Percentiles rank a stretch among this genome's conserved stretches.
phyloP scores from a whole-genome alignment of 805 yeast species.

The Teunomyces stri region DNA sequence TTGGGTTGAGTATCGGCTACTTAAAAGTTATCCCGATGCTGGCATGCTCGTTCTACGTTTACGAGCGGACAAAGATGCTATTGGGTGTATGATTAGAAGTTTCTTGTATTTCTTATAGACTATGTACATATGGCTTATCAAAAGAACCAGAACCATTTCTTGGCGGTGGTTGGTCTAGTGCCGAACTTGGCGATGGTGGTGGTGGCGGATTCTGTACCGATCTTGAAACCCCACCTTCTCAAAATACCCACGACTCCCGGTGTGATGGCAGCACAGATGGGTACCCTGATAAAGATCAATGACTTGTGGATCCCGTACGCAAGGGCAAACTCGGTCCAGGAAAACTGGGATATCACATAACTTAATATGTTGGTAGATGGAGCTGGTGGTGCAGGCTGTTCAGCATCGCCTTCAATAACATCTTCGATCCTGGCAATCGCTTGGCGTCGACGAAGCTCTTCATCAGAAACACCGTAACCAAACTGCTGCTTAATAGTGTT shows the following conservation, averaged over 20 bases:
- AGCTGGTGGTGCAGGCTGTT: neutral
- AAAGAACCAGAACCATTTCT: conserved; percentile 64
- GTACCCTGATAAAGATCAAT: conserved; percentile 77
- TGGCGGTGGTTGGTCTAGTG: conserved; percentile 46
- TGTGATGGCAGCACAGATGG: conserved; percentile 88
- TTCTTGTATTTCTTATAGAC: neutral
- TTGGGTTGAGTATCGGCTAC: conserved; percentile 93
- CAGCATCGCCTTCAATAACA: conserved; percentile 11
- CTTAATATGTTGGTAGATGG: neutral
- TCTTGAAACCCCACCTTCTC: conserved; percentile 75
- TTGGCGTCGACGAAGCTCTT: conserved; percentile 36
- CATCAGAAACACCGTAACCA: conserved; percentile 58
- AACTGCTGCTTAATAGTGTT: conserved; percentile 55
- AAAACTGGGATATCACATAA: conserved; percentile 36
- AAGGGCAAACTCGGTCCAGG: conserved; percentile 77
- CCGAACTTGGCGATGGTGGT: conserved; percentile 49
- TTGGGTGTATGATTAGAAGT: conserved; percentile 48
- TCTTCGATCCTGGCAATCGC: conserved; percentile 32
- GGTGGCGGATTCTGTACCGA: conserved; percentile 52
- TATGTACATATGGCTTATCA: conserved; percentile 18
- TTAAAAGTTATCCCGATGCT: conserved; percentile 96
- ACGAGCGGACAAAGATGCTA: conserved; percentile 75
- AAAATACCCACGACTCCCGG: conserved; percentile 70
- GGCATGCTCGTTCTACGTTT: conserved; percentile 92
- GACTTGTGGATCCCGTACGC: conserved; percentile 95